Evolutionary conservation across 2,329 filamentous ascomycete species (phyloP), one percentile per base, ranked within the genome.

Genomic region (Mycocentrospora acerina): DNA sequence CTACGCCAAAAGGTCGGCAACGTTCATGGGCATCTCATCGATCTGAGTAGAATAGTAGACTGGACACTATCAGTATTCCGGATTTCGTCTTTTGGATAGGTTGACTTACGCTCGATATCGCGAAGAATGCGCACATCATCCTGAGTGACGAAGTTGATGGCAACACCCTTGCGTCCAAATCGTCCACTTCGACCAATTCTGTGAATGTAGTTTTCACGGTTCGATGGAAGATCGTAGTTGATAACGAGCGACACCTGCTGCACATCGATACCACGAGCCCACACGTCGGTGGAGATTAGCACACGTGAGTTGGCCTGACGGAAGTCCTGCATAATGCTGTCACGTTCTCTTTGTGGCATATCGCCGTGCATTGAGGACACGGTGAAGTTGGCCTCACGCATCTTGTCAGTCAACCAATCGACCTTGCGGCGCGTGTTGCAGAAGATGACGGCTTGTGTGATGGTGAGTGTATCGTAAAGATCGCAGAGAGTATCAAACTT

Each of bases 171-270:
- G 62, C 93, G 83, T 60, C 93, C 93, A 61, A 98, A 98, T 55
- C 93, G 83, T 57, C 93, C 93, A 66, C 88, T 93, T 66, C 93
- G 84, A 66, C 93, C 93, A 60, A 98, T 98, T 58, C 93, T 86
- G 76, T 98, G 93, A 70, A 98, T 97, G 72, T 98, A 98, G 76
- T 98, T 98, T 74, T 98, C 93, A 79, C 93, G 90, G 72, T 98
- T 97, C 72, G 87, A 93, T 3, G 93, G 93, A 43, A 98, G 77
- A 68, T 98, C 93, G 71, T 98, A 98, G 77, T 98, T 98, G 78
- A 98, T 98, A 47, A 98, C 93, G 62, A 98, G 76, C 46, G 88
- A 94, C 59, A 98, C 93, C 70, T 98, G 93, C 73, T 98, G 93
- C 33, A 98, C 93, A 66, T 98, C 93, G 71, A 98, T 98, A 74